Evolutionary conservation across 2,329 filamentous ascomycete species (phyloP), one percentile per base, ranked within the genome.

Genomic region (Remersonia thermophila): DNA sequence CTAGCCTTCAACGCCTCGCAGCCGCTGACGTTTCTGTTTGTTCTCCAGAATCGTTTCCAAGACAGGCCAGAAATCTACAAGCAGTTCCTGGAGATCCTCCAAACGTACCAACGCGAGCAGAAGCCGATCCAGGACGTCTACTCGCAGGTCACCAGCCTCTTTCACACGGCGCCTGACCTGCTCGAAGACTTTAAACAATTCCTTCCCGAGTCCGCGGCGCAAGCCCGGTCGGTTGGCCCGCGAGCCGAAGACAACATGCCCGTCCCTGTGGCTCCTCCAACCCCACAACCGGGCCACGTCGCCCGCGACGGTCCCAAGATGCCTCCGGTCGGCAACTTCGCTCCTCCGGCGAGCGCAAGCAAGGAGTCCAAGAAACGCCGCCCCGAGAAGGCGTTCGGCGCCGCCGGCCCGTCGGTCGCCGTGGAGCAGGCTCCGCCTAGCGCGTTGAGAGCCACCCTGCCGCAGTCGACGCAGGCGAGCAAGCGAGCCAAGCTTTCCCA

Each of bases 141-240:
- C 57, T 83, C 84, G 1, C 91, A 98, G 58, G 91, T 98, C 16
- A 98, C 93, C 1, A 82, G 81, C 23, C 67, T 98, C 1, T 98
- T 98, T 63, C 86, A 85, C 54, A 81, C 82, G 4, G 91, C 93
- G 0, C 89, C 89, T 4, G 91, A 98, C 59, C 73, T 98, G 10
- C 67, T 98, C 2, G 91, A 98, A 58, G 91, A 98, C 53, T 98
- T 98, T 56, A 98, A 98, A 58, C 91, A 98, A 54, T 98, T 98
- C 48, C 69, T 98, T 7, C 91, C 91, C 0, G 91, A 98, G 55
- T 93, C 89, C 30, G 70, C 72, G 39, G 67, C 69, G 1, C 72
- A 72, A 42, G 57, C 65, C 4, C 66, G 60, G 68, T 49, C 82
- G 71, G 56, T 72, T 61, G 44, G 67, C 59, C 40, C 68, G 61